Conservation (phyloP, 2,329 filamentous ascomycete species). For the Zymoseptoria ardabiliae region DNA sequence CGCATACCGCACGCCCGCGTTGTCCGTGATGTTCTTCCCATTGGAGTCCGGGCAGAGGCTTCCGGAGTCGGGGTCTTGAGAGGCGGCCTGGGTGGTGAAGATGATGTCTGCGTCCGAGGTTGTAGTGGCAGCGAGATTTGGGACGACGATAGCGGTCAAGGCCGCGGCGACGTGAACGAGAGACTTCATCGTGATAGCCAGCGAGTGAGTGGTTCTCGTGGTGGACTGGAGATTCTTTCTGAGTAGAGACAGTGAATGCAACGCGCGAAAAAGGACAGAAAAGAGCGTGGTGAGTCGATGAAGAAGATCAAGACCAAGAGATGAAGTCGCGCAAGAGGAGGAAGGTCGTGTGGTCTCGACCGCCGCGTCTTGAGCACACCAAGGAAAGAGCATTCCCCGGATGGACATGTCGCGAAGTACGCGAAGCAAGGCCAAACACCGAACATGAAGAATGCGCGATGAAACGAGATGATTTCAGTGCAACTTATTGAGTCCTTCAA, state of each 20-base stretch:
- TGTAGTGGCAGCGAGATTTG: neutral
- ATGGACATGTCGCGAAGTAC: neutral
- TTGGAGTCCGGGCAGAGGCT: slow-evolving; percentile 20
- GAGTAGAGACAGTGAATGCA: neutral
- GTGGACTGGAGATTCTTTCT: neutral
- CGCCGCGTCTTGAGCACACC: neutral
- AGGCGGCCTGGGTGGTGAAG: slow-evolving; percentile 1
- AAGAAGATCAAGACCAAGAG: slow-evolving; percentile 6
- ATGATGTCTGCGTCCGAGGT: neutral
- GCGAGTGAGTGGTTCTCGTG: neutral
- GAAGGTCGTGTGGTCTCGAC: slow-evolving; percentile 35
- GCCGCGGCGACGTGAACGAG: neutral
- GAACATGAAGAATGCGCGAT: neutral
- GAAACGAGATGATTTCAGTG: neutral
- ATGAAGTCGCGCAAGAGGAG: slow-evolving; percentile 39
- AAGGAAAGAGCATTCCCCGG: neutral
- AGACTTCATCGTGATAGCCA: slow-evolving; percentile 4
- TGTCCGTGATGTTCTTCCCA: slow-evolving; percentile 16
- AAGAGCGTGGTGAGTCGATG: slow-evolving; percentile 4
- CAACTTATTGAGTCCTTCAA: neutral
- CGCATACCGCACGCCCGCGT: slow-evolving; percentile 12
- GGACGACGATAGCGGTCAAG: slow-evolving; percentile 1
- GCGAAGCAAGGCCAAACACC: neutral
- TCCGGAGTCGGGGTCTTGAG: neutral
- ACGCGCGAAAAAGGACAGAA: neutral